Conservation (phyloP, 2,329 filamentous ascomycete species). For the Dothideomycetidae sp. region DNA sequence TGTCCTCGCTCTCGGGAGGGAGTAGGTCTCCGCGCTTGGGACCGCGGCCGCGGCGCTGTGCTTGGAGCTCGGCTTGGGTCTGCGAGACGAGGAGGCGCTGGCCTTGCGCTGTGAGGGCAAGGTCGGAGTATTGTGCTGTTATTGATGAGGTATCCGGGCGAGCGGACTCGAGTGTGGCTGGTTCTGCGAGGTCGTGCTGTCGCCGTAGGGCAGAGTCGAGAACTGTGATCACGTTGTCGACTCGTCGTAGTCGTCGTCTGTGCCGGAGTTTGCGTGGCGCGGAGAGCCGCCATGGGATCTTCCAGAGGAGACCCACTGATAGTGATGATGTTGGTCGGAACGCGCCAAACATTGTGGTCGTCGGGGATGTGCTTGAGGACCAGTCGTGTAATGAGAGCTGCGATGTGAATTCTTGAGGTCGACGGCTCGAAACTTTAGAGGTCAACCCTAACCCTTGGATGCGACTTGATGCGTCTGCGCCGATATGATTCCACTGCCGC, state of each 20-base stretch:
- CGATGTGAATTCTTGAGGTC: constrained; percentile 7
- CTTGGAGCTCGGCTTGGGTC: constrained; percentile 10
- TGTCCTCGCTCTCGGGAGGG: constrained; percentile 8
- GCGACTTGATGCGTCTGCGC: background rate
- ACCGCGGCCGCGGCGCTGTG: constrained; percentile 20
- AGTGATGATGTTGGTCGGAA: constrained; percentile 68
- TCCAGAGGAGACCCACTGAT: constrained; percentile 78
- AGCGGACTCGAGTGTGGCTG: constrained; percentile 10
- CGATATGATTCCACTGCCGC: too few species aligned
- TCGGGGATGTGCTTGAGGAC: background rate
- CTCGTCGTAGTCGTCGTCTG: constrained; percentile 63
- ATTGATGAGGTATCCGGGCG: constrained; percentile 2
- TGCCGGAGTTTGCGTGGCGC: constrained; percentile 81
- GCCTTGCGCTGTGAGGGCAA: constrained; percentile 20
- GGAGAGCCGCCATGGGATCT: constrained; percentile 93
- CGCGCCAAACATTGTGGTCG: constrained; percentile 58
- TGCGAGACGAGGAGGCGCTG: constrained; percentile 17
- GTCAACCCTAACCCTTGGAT: constrained; percentile 5
- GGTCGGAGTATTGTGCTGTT: constrained; percentile 13
- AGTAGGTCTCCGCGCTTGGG: constrained; percentile 19
- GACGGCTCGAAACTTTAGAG: constrained; percentile 1
- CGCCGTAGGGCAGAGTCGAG: constrained; percentile 57
- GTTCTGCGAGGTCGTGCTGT: constrained; percentile 37
- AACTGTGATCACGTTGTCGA: constrained; percentile 76
- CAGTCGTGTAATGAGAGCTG: too few species aligned